Percentiles rank a stretch among this genome's conserved stretches.
Conservation (phyloP, 2,329 filamentous ascomycete species). For the Sporothrix protearum region DNA sequence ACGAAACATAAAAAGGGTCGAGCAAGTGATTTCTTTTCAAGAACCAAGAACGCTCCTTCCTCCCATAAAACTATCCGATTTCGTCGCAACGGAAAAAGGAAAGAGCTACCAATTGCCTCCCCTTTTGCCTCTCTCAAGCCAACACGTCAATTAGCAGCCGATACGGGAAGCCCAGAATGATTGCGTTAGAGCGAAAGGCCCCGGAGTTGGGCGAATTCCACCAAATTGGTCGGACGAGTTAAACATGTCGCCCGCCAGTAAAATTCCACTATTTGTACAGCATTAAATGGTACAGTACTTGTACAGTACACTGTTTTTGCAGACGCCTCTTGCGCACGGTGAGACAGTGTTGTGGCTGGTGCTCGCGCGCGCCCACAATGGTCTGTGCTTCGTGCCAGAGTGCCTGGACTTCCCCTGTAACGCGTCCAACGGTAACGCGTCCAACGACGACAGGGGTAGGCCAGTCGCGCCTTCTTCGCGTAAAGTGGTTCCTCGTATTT, state of each 20-base stretch:
- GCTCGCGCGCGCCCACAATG: constrained; percentile 15
- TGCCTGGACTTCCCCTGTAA: neutral
- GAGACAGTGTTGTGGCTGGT: constrained; percentile 3
- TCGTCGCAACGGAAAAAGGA: neutral
- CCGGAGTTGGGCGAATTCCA: constrained; percentile 21
- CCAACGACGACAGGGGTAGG: neutral
- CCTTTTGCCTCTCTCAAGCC: constrained; percentile 5
- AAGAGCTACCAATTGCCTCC: neutral
- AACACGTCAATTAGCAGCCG: constrained; percentile 12
- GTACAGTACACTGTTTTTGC: neutral
- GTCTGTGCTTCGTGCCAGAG: neutral
- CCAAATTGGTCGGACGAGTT: neutral
- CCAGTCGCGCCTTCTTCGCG: constrained; percentile 15
- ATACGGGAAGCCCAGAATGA: neutral
- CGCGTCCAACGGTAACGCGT: constrained; percentile 14
- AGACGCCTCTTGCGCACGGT: neutral
- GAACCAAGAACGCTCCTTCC: neutral
- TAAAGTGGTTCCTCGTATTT: constrained; percentile 25
- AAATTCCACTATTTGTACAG: no score
- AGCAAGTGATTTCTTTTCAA: neutral
- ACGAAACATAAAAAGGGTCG: neutral
- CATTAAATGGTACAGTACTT: no score
- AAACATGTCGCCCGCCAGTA: neutral
- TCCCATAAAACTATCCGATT: neutral
- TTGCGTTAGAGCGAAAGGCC: neutral